Conservation (phyloP, 2,329 filamentous ascomycete genomes). For the Cladophialophora chaetospira region DNA sequence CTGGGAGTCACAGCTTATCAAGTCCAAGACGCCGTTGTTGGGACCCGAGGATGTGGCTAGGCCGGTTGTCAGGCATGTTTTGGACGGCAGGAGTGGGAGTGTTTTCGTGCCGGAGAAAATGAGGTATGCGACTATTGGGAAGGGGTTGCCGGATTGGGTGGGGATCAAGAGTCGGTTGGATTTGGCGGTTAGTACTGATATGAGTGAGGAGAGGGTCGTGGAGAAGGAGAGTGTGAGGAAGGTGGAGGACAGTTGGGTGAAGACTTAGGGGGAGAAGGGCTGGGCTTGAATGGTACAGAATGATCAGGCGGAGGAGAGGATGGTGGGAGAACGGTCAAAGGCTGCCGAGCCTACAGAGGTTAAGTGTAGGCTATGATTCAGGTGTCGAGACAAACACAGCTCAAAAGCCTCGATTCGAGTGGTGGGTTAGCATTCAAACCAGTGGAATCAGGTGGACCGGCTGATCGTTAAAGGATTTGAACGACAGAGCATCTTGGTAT, state of each 20-base stretch:
- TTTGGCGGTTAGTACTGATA: not conserved
- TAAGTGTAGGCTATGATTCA: too few species aligned
- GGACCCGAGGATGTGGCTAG: constrained; percentile 58
- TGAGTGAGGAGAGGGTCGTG: not conserved
- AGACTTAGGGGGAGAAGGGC: not conserved
- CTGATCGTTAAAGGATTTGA: too few species aligned
- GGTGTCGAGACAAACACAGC: too few species aligned
- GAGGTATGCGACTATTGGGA: constrained; percentile 37
- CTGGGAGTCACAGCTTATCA: constrained; percentile 59
- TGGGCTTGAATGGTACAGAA: too few species aligned
- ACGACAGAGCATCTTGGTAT: too few species aligned
- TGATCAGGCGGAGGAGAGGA: too few species aligned
- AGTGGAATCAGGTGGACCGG: too few species aligned
- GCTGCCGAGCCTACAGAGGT: too few species aligned
- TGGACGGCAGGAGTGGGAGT: constrained; percentile 47
- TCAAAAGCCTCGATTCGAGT: too few species aligned
- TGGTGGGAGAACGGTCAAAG: too few species aligned
- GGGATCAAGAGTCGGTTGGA: constrained; percentile 8
- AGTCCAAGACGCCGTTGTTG: constrained; percentile 48
- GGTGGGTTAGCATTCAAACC: too few species aligned
- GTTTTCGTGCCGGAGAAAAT: constrained; percentile 25
- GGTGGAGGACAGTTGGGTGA: not conserved
- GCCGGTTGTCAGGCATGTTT: constrained; percentile 61
- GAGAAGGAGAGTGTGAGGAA: not conserved
- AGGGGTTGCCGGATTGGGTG: constrained; percentile 65